Evolutionary conservation across 768 basidiomycete genomes (phyloP).

Genomic region (Suillus decipiens): DNA sequence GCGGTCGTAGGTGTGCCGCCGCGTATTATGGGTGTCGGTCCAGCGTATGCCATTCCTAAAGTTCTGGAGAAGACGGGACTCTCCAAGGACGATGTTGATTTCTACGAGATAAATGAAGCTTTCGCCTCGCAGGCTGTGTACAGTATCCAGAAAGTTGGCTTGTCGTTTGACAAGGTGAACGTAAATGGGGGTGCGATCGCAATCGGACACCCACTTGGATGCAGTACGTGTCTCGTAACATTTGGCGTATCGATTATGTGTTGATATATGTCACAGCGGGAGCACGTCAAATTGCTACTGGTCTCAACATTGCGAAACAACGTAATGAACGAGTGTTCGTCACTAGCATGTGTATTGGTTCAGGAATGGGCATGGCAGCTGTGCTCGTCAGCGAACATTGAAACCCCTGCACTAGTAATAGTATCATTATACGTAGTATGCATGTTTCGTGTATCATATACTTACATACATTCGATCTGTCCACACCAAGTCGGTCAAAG

Average conservation of each 20-base stretch:
- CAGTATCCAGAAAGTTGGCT: slow-evolving; percentile 64
- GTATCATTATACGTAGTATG: slow-evolving; percentile 2
- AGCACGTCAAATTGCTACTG: slow-evolving; percentile 86
- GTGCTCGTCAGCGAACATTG: slow-evolving; percentile 85
- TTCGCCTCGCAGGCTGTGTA: slow-evolving; percentile 85
- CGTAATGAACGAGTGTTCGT: slow-evolving; percentile 76
- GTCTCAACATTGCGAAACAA: slow-evolving; percentile 77
- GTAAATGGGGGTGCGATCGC: slow-evolving; percentile 88
- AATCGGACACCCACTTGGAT: slow-evolving; percentile 85
- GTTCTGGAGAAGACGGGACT: slow-evolving; percentile 69
- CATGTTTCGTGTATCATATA: neutral
- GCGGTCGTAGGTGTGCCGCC: slow-evolving; percentile 80
- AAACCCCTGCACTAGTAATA: slow-evolving; percentile 9
- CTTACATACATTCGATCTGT: neutral
- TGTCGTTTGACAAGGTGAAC: slow-evolving; percentile 82
- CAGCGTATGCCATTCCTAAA: slow-evolving; percentile 84
- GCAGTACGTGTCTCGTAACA: slow-evolving; percentile 53
- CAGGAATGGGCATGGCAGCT: slow-evolving; percentile 90
- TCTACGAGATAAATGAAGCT: slow-evolving; percentile 92
- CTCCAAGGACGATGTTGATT: slow-evolving; percentile 72
- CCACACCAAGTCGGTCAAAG: neutral
- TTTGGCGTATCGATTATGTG: slow-evolving; percentile 9
- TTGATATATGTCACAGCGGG: slow-evolving; percentile 50
- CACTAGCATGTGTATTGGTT: slow-evolving; percentile 90
- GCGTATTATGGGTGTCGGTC: slow-evolving; percentile 90